Base-by-base conservation (phyloP, 1,139 yeast species). In the Taphrina pruni region DNA sequence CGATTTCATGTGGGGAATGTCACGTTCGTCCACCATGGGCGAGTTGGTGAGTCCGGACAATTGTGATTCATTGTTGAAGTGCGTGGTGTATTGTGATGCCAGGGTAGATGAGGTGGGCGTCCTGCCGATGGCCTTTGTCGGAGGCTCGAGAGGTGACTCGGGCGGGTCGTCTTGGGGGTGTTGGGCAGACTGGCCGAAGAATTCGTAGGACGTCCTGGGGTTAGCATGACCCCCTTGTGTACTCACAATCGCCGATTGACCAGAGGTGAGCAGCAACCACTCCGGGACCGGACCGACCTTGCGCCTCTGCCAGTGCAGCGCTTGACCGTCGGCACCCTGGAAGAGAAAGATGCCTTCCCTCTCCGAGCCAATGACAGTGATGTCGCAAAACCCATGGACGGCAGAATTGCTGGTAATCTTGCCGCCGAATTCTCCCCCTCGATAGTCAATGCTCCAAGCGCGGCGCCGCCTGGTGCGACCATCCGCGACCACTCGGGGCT, bases 381-480 rank as follows among this genome's bases (percentile, higher is more conserved):
- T n/a, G 45, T 35, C 55, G 14, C 36, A 41, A 12, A 35, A 12
- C 5, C 52, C 60, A 17, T 32, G 46, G 20, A 48, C 45, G 35
- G 39, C 50, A 8, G 51, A 32, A 11, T 46, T 36, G 45, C 61
- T 38, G 20, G 46, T n/a, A 21, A 64, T 54, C 26, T 38, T 46
- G 20, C 67, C 67, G 7, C 67, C 61, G 41, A 20, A 38, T 12
- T 48, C 67, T 32, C 67, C 67, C 12, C 43, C 45, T 14, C 46
- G 43, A 20, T 45, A 35, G 52, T 45, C 67, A 61, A 64, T 46
- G 36, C 45, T 39, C 50, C 46, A 38, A 38, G 46, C 61, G 20
- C 60, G 66, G 9, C 41, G 50, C 39, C 66, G 46, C 43, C 54
- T 21, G n/a, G 43, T 39, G 6, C 38, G 43, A 20, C 46, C 55